phyloP scores from a whole-genome alignment of 805 yeast genomes.

The Yarrowia sp. region DNA sequence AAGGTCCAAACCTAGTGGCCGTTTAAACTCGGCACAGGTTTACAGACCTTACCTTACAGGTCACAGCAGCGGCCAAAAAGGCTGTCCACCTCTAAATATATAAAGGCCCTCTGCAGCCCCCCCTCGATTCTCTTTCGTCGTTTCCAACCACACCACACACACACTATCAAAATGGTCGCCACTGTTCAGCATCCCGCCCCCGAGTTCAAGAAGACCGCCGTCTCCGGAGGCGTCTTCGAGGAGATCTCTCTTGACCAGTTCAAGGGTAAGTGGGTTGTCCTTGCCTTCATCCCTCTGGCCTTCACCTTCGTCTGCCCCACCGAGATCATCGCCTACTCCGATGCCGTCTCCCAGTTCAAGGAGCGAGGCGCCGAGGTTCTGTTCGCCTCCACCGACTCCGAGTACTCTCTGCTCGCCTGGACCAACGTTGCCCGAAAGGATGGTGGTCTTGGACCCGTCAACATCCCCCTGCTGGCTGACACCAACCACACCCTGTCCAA shows the following conservation, averaged over 20 bases:
- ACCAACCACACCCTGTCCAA: conserved; percentile 92
- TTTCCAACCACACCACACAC: conserved; percentile 1
- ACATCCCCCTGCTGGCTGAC: conserved; percentile 95
- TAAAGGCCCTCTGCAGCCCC: conserved; percentile 19
- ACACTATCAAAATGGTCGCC: conserved; percentile 71
- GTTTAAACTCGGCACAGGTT: conserved; percentile 15
- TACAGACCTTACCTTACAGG: conserved; percentile 37
- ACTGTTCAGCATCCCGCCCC: conserved; percentile 96
- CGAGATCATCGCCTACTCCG: conserved; percentile 98
- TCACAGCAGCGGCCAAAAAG: conserved; percentile 20
- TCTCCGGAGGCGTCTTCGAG: conserved; percentile 94
- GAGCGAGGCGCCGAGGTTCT: conserved; percentile 87
- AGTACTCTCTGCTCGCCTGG: conserved; percentile 97
- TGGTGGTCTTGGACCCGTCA: conserved; percentile 96
- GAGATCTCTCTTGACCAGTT: conserved; percentile 92
- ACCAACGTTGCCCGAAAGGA: conserved; percentile 95
- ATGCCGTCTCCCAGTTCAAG: conserved; percentile 87
- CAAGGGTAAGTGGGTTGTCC: conserved; percentile 97
- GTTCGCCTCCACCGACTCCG: conserved; percentile 98
- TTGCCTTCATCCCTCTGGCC: conserved; percentile 98
- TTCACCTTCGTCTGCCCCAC: conserved; percentile 99
- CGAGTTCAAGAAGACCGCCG: conserved; percentile 94
- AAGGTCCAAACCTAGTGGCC: neutral
- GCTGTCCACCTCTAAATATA: conserved; percentile 18
- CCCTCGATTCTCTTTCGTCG: neutral